Evolutionary conservation across 163 green algal genomes (phyloP), one percentile per base, ranked within the genome.

Genomic region (Coccomyxa subellipsoidea): DNA sequence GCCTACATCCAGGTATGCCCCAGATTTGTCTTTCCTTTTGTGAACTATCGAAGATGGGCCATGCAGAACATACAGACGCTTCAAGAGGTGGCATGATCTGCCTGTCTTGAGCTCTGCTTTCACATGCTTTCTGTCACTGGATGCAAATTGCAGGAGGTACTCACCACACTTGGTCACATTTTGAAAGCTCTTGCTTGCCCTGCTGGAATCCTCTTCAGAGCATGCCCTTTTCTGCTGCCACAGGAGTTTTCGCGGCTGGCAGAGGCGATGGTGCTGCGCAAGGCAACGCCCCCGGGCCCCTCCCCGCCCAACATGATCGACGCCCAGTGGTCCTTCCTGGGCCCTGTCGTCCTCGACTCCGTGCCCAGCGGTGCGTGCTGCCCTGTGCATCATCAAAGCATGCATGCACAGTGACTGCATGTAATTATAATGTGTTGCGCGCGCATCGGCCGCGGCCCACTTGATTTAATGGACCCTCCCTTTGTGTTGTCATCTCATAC

Each of bases 1-100:
- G 94, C 93, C 6, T 98, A 98, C 90, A 96, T 97, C 37, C 94
- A 97, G 89, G 92, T 25, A 47, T 7, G 37, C 8, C 36, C 37
- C 7, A 78, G 10, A 18, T 35, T 77, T 77, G n/a, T 21, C n/a
- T n/a, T n/a, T n/a, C n/a, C 69, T 76, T 18, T 76, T 18, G 15
- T 59, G 47, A 76, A 39, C 31, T 9, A 25, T 10, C 79, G 72
- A 35, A 80, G 21, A 54, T 34, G 34, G 7, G n/a, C n/a, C n/a
- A n/a, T 78, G 12, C 6, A 72, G n/a, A 21, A 73, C 8, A 7
- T 29, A 21, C 18, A 32, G 25, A 15, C 9, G 0, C 4, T 76
- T 8, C 27, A 31, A 15, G 69, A 76, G 3, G 31, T 76, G 69
- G 15, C 27, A 7, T 76, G 15, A 37, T 23, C 1, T 7, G 37